These are phyloP conservation scores for Coemansia sp. DNA, from an alignment of 192 early-diverging fungal species.

Conservation along the genomic window DNA sequence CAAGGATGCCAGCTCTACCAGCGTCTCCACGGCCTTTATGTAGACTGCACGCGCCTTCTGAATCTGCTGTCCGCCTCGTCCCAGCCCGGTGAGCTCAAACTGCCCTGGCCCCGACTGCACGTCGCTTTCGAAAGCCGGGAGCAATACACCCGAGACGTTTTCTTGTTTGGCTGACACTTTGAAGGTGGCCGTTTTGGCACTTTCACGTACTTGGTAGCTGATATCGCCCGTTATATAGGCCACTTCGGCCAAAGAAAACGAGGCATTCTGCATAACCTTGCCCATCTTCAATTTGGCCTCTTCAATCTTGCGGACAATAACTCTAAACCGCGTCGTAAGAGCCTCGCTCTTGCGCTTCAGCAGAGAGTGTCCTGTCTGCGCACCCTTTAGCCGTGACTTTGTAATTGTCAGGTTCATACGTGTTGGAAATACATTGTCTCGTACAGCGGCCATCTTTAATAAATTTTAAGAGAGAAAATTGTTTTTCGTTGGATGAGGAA, in stretches of 20 bases:
- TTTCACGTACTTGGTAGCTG: slow-evolving; percentile 95
- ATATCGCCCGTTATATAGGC: slow-evolving; percentile 97
- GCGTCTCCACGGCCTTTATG: slow-evolving; percentile 87
- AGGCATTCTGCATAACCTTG: slow-evolving; percentile 95
- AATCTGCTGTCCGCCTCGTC: slow-evolving; percentile 96
- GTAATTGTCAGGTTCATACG: slow-evolving; percentile 96
- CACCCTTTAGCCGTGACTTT: slow-evolving; percentile 95
- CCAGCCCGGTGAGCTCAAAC: slow-evolving; percentile 98
- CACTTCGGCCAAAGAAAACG: slow-evolving; percentile 97
- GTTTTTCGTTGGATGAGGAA: not conserved
- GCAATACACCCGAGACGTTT: slow-evolving; percentile 96
- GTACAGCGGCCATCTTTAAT: slow-evolving; percentile 63
- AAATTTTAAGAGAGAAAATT: not conserved
- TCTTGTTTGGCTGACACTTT: slow-evolving; percentile 90
- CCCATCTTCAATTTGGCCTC: slow-evolving; percentile 99
- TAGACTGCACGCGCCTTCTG: slow-evolving; percentile 94
- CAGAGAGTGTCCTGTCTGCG: slow-evolving; percentile 95
- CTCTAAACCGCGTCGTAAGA: slow-evolving; percentile 88
- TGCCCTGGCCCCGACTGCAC: slow-evolving; percentile 81
- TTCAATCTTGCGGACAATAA: slow-evolving; percentile 95
- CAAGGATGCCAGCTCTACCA: slow-evolving; percentile 96
- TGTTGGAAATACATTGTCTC: slow-evolving; percentile 92
- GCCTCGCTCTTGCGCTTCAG: slow-evolving; percentile 98
- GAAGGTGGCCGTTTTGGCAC: slow-evolving; percentile 85
- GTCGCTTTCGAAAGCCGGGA: slow-evolving; percentile 83